Conservation (phyloP, 495 filamentous ascomycete genomes). For the Aspergillus affinis region DNA sequence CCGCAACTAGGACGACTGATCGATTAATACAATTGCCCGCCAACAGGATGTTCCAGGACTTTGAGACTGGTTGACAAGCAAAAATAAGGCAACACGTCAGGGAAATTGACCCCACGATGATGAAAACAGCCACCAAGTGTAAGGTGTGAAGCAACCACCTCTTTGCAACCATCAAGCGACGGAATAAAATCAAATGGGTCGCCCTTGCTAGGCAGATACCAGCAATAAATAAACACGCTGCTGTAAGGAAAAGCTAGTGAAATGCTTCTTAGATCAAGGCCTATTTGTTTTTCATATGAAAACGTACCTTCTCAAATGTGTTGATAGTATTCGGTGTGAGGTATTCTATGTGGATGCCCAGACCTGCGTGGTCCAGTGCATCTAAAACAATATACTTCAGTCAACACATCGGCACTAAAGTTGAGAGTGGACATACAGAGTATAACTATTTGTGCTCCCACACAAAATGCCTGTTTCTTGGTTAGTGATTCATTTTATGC, state of each 20-base stretch:
- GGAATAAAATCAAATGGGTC: background rate
- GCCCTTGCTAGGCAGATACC: background rate
- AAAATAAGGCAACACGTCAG: background rate
- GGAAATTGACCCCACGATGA: background rate
- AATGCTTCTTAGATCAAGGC: background rate
- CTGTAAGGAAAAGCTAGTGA: background rate
- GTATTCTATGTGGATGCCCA: background rate
- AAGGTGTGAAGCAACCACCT: background rate
- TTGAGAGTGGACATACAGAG: too few species aligned
- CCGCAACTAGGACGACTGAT: background rate
- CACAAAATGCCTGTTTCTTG: too few species aligned
- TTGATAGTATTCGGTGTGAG: background rate
- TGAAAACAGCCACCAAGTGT: background rate
- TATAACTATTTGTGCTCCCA: too few species aligned
- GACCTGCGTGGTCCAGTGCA: background rate
- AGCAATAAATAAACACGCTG: background rate
- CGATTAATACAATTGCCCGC: background rate
- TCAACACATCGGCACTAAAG: too few species aligned
- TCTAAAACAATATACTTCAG: too few species aligned
- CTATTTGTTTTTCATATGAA: too few species aligned
- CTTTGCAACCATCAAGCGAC: background rate
- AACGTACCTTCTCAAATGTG: background rate
- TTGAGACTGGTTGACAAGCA: background rate
- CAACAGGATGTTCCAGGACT: background rate
- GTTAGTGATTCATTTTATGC: too few species aligned